phyloP scores from a whole-genome alignment of 2,329 filamentous ascomycete species.

The Cadophora malorum region DNA sequence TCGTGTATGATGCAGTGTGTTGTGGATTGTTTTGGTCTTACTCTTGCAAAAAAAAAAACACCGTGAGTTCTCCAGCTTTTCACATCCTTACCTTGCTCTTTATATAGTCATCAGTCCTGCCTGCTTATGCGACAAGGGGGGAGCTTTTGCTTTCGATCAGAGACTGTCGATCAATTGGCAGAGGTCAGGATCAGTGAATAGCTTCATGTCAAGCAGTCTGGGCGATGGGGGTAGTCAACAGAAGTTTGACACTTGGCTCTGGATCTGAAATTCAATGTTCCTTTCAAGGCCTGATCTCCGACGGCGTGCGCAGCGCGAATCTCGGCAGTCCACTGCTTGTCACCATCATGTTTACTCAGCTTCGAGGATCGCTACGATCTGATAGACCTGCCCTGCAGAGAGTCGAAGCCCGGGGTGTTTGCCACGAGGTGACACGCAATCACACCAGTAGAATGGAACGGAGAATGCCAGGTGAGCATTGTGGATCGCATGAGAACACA shows the following conservation, averaged over 20 bases:
- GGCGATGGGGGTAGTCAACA: constrained; percentile 10
- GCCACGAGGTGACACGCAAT: not conserved
- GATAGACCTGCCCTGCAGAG: not conserved
- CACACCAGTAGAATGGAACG: not conserved
- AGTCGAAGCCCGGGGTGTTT: not conserved
- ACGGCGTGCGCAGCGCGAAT: not conserved
- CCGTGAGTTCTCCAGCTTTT: not conserved
- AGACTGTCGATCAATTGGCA: constrained; percentile 12
- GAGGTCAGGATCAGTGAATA: constrained; percentile 16
- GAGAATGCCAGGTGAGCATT: not conserved
- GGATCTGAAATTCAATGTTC: not conserved
- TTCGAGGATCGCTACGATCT: not conserved
- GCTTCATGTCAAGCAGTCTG: constrained; percentile 19
- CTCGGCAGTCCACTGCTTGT: not conserved
- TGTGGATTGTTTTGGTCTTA: not conserved
- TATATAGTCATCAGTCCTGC: constrained; percentile 8
- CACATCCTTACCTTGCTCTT: not conserved
- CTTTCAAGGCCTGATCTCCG: not conserved
- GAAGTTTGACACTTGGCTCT: constrained; percentile 16
- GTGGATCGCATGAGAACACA: not conserved
- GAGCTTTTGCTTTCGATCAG: not conserved
- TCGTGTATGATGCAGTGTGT: too few relatives aligned
- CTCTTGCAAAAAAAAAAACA: not conserved
- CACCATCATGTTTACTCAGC: not conserved
- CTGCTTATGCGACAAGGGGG: not conserved